phyloP scores from a whole-genome alignment of 768 basidiomycete species.

The Termitomyces sp. region DNA sequence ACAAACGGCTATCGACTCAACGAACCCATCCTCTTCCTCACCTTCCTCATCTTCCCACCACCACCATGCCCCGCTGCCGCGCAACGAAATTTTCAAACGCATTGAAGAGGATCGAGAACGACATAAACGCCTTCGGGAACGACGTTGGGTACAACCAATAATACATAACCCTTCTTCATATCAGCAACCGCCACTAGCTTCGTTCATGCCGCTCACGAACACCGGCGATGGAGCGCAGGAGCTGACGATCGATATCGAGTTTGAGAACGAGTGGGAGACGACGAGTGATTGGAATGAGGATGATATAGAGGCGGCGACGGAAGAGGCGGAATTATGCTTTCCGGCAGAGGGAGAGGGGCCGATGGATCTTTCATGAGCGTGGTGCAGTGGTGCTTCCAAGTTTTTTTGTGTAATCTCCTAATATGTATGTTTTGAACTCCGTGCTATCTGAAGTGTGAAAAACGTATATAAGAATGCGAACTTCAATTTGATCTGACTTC shows the following conservation, averaged over 20 bases:
- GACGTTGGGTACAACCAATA: constrained; percentile 86
- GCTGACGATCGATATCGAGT: constrained; percentile 73
- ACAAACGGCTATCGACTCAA: constrained; percentile 13
- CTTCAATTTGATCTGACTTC: no score
- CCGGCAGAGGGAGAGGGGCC: constrained; percentile 43
- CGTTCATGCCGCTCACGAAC: constrained; percentile 58
- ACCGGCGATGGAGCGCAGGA: constrained; percentile 54
- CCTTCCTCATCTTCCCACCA: constrained; percentile 20
- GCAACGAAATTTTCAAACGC: constrained; percentile 74
- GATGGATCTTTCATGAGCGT: constrained; percentile 38
- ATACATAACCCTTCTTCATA: constrained; percentile 46
- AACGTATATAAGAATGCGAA: no score
- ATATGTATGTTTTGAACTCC: not conserved
- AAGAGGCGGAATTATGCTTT: constrained; percentile 73
- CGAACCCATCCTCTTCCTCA: constrained; percentile 3
- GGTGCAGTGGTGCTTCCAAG: not conserved
- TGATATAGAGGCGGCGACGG: constrained; percentile 70
- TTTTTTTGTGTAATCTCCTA: not conserved
- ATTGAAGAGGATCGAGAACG: constrained; percentile 93
- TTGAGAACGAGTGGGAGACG: constrained; percentile 88
- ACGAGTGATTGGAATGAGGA: constrained; percentile 92
- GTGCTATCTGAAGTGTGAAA: not conserved
- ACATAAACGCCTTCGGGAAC: constrained; percentile 87
- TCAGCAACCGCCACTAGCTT: constrained; percentile 46
- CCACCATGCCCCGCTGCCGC: constrained; percentile 40